phyloP scores from a whole-genome alignment of 1,139 yeast species.

The Suhomyces anneliseae region DNA sequence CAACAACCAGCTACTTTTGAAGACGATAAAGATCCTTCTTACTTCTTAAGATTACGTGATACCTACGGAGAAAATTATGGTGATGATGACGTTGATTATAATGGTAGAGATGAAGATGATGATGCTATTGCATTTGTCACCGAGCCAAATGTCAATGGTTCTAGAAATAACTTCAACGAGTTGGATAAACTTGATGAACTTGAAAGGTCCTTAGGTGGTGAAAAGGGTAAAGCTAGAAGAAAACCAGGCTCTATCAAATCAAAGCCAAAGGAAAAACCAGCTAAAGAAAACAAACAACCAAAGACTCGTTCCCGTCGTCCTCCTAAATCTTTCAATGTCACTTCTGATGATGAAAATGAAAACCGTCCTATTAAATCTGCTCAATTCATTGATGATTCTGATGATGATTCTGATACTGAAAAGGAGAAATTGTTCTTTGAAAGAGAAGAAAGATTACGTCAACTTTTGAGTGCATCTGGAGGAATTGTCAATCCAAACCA shows the following conservation, averaged over 20 bases:
- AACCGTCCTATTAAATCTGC: conserved; percentile 37
- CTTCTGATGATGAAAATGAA: conserved; percentile 21
- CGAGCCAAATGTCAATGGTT: conserved; percentile 18
- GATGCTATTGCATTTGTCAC: conserved; percentile 40
- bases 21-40: conserved; percentile 43
- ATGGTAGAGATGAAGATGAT: conserved; percentile 22
- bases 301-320: conserved; percentile 16
- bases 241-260: conserved; percentile 10
- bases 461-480: conserved; percentile 36
- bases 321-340: conserved; percentile 19
- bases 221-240: conserved; percentile 25
- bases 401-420: conserved; percentile 68
- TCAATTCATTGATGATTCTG: conserved; percentile 61
- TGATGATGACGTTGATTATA: conserved; percentile 19
- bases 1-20: conserved; percentile 40
- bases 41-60: conserved; percentile 28
- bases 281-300: conserved; percentile 1
- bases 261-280: conserved; percentile 11
- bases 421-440: conserved; percentile 54
- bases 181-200: conserved; percentile 36
- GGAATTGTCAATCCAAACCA: conserved; percentile 42
- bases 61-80: conserved; percentile 21
- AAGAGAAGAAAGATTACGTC: conserved; percentile 56
- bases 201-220: conserved; percentile 23
- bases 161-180: conserved; percentile 23